Conservation (phyloP, 768 basidiomycete species). For the Leucocoprinus sp. region DNA sequence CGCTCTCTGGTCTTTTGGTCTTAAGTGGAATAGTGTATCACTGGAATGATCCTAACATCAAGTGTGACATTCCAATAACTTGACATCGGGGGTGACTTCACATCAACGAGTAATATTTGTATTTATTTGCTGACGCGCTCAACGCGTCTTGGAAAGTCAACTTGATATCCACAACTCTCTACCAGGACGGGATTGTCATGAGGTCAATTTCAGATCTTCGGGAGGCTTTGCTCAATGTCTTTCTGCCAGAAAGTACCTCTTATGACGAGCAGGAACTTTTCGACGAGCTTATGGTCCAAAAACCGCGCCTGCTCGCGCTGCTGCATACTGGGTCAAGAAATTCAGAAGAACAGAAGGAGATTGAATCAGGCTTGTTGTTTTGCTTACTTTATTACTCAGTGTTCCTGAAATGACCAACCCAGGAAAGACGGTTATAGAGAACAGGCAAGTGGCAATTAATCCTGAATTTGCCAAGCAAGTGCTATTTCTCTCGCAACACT, state of each 20-base stretch:
- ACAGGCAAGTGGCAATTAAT: constrained; percentile 65
- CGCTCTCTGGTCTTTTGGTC: not conserved
- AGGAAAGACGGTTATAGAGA: constrained; percentile 64
- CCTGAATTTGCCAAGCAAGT: constrained; percentile 72
- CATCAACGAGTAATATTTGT: constrained; percentile 6
- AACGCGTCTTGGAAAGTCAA: not conserved
- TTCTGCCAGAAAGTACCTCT: constrained; percentile 34
- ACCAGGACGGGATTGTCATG: constrained; percentile 30
- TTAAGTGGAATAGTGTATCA: too few species aligned
- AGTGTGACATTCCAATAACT: too few species aligned
- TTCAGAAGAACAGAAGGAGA: constrained; percentile 58
- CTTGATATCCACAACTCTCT: constrained; percentile 3
- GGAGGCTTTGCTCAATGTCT: constrained; percentile 38
- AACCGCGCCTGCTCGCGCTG: constrained; percentile 50
- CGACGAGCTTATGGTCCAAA: constrained; percentile 63
- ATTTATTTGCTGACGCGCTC: constrained; percentile 7
- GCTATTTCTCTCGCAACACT: constrained; percentile 71
- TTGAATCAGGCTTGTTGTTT: constrained; percentile 49
- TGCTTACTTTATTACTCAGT: not conserved
- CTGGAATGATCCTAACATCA: too few species aligned
- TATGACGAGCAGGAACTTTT: constrained; percentile 69
- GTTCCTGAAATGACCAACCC: constrained; percentile 7
- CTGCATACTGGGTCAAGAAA: constrained; percentile 59
- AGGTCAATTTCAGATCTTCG: constrained; percentile 52
- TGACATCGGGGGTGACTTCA: too few species aligned